Conservation (phyloP, 148 eudicot species). For the Arbutus unedo region DNA sequence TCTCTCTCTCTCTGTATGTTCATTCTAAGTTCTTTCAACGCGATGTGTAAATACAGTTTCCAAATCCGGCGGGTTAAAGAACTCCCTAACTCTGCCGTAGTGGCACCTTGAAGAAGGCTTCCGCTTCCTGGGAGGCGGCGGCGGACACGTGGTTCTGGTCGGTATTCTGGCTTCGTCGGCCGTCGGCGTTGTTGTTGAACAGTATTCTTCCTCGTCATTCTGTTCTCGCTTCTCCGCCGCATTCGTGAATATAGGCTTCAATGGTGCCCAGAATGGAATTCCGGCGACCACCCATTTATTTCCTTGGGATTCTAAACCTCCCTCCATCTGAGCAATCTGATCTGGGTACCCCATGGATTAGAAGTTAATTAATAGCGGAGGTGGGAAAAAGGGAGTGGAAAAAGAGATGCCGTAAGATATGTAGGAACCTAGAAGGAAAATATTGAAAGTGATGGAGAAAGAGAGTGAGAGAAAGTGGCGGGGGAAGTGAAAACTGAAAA, state of each 20-base stretch:
- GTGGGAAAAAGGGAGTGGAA: not conserved
- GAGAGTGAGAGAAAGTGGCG: not conserved
- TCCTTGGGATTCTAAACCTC: slow-evolving; percentile 15
- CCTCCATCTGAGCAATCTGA: slow-evolving; percentile 15
- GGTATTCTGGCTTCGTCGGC: slow-evolving; percentile 47
- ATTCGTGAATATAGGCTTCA: slow-evolving; percentile 29
- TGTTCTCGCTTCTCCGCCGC: not conserved
- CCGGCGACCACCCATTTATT: slow-evolving; percentile 42
- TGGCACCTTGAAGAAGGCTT: slow-evolving; percentile 28
- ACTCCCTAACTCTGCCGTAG: slow-evolving; percentile 23
- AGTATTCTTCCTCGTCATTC: slow-evolving; percentile 25
- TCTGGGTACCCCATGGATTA: slow-evolving; percentile 13
- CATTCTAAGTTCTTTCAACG: not conserved
- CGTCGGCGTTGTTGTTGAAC: slow-evolving; percentile 44
- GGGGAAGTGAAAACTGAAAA: slow-evolving; percentile 9
- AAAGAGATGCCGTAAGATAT: not conserved
- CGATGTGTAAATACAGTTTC: slow-evolving; percentile 32
- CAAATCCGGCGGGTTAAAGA: slow-evolving; percentile 41
- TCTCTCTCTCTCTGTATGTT: too few relatives aligned
- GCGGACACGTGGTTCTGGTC: slow-evolving; percentile 41
- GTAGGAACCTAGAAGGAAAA: slow-evolving; percentile 16
- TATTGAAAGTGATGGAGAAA: not conserved
- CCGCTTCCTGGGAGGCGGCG: slow-evolving; percentile 54
- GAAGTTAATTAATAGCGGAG: not conserved
- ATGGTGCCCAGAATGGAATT: slow-evolving; percentile 23